Evolutionary conservation across 352 stramenopile species (phyloP), one percentile per base, ranked within the genome.

Genomic region (Globisporangium splendens): DNA sequence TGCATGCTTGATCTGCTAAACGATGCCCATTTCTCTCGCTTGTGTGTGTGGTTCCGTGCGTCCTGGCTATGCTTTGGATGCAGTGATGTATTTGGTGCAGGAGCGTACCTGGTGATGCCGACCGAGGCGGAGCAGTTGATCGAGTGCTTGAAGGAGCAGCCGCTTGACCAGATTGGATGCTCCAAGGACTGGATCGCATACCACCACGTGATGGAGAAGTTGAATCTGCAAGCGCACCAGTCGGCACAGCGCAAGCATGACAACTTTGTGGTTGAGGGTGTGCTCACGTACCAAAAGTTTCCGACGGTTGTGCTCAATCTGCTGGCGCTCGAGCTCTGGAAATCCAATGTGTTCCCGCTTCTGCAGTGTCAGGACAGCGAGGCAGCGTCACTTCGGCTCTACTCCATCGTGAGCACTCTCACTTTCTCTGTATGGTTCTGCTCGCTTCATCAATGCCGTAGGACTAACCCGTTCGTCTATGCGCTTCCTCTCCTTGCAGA

Each of bases 201-300:
- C 60, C 91, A 98, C 64, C 68, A 92, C 48, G 59, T 59, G 11
- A 74, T 98, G 51, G 88, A 98, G 64, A 97, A 97, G 64, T 68
- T 98, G 47, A 98, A 98, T 55, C 51, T 98, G 11, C 93, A 98
- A 63, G 87, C 91, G 28, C 89, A 97, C 56, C 91, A 97, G 61
- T 97, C 87, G 13, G 90, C 91, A 0, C 89, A 95, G 70, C 73
- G 66, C 49, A 91, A 93, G 43, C 75, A 90, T 46, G 94, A 98
- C 67, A 96, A 97, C 68, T 98, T 97, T 65, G 88, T 98, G 38
- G 69, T 98, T 50, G 94, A 98, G 63, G 79, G 69, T 33, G 56
- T 98, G 46, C 64, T 98, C 52, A 98, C 95, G 35, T 97, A 96
- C 63, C 71, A 93, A 54, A 98, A 98, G 65, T 74, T 98, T 28